Evolutionary conservation across 768 basidiomycete species (phyloP), one percentile per base, ranked within the genome.

Genomic region (Omphalotus guepiniiformis): DNA sequence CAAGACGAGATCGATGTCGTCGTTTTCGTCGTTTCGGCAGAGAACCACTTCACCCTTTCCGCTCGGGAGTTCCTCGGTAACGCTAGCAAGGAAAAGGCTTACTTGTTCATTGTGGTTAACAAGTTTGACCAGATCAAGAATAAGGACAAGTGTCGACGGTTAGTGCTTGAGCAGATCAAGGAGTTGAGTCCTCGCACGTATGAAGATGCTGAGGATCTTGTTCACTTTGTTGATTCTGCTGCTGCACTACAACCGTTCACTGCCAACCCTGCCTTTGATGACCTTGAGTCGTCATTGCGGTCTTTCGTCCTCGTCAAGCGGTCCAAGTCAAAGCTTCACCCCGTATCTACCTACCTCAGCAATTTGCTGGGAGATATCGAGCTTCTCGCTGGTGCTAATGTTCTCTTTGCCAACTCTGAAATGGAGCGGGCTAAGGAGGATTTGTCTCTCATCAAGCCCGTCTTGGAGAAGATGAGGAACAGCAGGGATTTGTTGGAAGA

Each of bases 1-100:
- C 96, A 98, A 65, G 88, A 94, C 60, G 94, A 97, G 68, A 98
- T 99, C 37, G 96, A 99, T 63, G 95, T 99, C 19, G 82, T 99
- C 48, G 95, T 99, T 48, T 99, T 97, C 63, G 93, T 97, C 55
- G 93, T 96, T 41, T 93, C 90, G 1, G 93, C 96, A 3, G 94
- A 96, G 71, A 98, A 99, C 66, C 95, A 98, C 72, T 95, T 99
- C 65, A 99, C 96, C 0, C 77, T 94, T 16, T 95, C 93, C 3
- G 88, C 93, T 12, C 90, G 87, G 62, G 93, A 97, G 63, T 97
- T 99, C 75, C 76, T 99, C 39, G 79, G 72, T 72, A 91, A 82
- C 57, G 93, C 95, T 2, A 89, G 88, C 70, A 87, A 91, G 57
- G 96, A 99, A 71, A 98, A 98, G 73, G 93, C 95, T 0, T 95